Conservation (phyloP, 768 basidiomycete genomes). For the Lentinula boryana region DNA sequence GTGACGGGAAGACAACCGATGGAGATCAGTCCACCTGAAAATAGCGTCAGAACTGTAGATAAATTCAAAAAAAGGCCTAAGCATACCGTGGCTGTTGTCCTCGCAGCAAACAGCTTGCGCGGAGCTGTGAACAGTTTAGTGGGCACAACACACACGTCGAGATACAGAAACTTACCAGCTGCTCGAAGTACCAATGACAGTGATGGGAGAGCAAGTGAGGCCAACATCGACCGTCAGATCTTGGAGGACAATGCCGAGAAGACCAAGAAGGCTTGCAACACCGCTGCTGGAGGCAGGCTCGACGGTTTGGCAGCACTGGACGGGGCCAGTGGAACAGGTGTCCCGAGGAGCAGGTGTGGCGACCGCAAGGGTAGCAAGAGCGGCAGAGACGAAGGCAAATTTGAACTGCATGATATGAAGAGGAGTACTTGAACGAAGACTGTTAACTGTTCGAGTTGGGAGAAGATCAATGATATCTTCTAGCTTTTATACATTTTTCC, state of each 20-base stretch:
- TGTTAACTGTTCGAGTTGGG: conserved; percentile 3
- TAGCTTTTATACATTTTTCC: background rate
- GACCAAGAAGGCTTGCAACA: conserved; percentile 9
- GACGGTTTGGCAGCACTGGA: conserved; percentile 14
- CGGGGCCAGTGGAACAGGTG: background rate
- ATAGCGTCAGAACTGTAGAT: background rate
- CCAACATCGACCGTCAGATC: conserved; percentile 14
- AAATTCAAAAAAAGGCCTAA: background rate
- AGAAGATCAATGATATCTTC: background rate
- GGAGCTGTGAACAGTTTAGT: background rate
- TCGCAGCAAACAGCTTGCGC: background rate
- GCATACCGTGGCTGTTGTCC: background rate
- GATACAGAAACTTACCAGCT: background rate
- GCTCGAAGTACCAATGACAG: conserved; percentile 2
- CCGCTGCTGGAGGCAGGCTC: conserved; percentile 9
- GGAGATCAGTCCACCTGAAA: background rate
- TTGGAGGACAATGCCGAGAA: conserved; percentile 44
- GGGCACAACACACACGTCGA: background rate
- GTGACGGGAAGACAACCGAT: background rate
- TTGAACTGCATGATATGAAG: conserved; percentile 5
- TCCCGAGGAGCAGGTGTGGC: background rate
- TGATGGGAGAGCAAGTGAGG: conserved; percentile 1
- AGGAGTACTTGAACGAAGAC: conserved; percentile 1
- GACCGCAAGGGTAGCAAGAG: background rate
- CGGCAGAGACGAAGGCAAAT: background rate